Evolutionary conservation across 495 filamentous ascomycete species (phyloP).

Genomic region (Eremomyces bilateralis): DNA sequence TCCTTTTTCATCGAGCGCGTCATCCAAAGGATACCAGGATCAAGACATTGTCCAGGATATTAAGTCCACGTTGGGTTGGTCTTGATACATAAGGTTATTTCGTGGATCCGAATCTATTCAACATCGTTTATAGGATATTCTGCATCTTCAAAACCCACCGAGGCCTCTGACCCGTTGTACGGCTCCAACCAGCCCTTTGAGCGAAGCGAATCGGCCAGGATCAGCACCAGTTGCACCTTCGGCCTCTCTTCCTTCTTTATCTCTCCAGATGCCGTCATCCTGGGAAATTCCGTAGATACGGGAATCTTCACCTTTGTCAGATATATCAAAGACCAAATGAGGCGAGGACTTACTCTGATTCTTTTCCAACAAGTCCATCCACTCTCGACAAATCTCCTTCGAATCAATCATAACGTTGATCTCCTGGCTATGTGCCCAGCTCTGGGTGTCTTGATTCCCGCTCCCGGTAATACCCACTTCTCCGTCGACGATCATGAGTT

Average conservation of each 20-base stretch:
- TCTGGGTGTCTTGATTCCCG: constrained; percentile 68
- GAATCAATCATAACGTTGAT: constrained; percentile 54
- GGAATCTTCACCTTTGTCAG: constrained; percentile 23
- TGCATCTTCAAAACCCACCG: constrained; percentile 36
- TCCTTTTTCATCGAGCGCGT: no score
- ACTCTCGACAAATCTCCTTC: constrained; percentile 31
- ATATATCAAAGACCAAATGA: not conserved
- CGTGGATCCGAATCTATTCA: no score
- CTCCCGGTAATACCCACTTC: constrained; percentile 46
- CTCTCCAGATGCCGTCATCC: constrained; percentile 39
- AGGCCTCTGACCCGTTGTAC: constrained; percentile 37
- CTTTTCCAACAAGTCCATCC: constrained; percentile 36
- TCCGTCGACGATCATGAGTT: constrained; percentile 52
- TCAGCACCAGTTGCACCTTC: constrained; percentile 37
- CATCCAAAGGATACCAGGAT: no score
- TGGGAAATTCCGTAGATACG: constrained; percentile 30
- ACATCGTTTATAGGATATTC: no score
- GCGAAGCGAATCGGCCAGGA: constrained; percentile 37
- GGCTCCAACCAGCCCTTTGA: constrained; percentile 37
- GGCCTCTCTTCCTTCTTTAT: constrained; percentile 31
- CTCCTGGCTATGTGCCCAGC: constrained; percentile 57
- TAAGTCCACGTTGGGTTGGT: no score
- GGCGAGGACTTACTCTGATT: constrained; percentile 36
- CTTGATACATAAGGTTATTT: no score
- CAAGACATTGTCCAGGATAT: no score